phyloP scores from a whole-genome alignment of 2,329 filamentous ascomycete genomes.

The Hypomyces perniciosus region DNA sequence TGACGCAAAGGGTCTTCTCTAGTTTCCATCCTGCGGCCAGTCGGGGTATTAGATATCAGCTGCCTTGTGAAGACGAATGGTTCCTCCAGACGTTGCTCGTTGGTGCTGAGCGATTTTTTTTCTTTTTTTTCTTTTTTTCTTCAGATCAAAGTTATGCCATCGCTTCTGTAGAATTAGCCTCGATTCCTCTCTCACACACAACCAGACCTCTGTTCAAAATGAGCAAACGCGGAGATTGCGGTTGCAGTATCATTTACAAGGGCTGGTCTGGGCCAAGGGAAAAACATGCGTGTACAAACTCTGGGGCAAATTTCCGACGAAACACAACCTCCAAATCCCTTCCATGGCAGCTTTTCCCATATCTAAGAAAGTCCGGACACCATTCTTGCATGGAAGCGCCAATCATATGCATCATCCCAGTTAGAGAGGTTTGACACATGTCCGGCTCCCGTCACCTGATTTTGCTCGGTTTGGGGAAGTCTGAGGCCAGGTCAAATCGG shows the following conservation, averaged over 20 bases:
- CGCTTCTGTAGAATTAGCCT: background rate
- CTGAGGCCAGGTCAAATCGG: background rate
- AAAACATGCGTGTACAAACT: slow-evolving; percentile 3
- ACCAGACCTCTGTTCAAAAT: background rate
- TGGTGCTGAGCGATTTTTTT: too few relatives aligned
- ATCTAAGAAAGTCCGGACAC: background rate
- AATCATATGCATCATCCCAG: too few relatives aligned
- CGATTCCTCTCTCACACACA: too few relatives aligned
- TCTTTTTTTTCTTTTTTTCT: too few relatives aligned
- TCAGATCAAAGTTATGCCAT: too few relatives aligned
- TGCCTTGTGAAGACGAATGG: too few relatives aligned
- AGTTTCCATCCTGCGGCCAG: too few relatives aligned
- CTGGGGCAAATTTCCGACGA: slow-evolving; percentile 12
- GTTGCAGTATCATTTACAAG: background rate
- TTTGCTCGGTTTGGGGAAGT: background rate
- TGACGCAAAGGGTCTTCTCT: too few relatives aligned
- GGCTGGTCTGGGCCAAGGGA: background rate
- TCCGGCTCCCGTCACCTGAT: background rate
- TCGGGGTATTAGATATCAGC: too few relatives aligned
- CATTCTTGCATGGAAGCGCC: background rate
- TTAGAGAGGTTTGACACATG: background rate
- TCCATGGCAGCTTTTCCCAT: background rate
- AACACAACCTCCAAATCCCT: slow-evolving; percentile 4
- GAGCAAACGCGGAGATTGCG: background rate
- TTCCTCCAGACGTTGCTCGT: too few relatives aligned